Evolutionary conservation across 2,329 filamentous ascomycete species (phyloP).

Genomic region (Exophiala mesophila): DNA sequence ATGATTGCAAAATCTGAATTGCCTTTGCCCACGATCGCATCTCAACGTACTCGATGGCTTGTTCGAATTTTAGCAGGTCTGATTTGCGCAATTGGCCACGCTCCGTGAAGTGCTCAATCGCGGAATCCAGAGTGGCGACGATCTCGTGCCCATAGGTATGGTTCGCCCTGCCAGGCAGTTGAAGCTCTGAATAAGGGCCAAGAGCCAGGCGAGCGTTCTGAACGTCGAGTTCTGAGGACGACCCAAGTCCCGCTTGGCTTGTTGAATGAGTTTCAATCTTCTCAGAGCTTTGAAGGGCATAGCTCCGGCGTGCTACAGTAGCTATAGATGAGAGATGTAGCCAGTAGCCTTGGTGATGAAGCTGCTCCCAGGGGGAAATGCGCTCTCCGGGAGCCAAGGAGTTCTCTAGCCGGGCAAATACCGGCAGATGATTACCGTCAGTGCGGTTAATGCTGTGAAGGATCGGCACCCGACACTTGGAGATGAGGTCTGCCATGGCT

Average conservation of each 20-base stretch:
- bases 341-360: conserved; percentile 63
- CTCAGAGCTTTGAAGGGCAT: conserved; percentile 53
- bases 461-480: conserved; percentile 46
- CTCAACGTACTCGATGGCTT: conserved; percentile 51
- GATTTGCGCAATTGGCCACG: conserved; percentile 51
- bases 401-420: conserved; percentile 46
- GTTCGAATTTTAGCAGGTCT: conserved; percentile 51
- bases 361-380: conserved; percentile 52
- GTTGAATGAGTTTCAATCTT: too few relatives aligned
- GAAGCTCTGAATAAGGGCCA: conserved; percentile 53
- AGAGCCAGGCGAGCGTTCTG: conserved; percentile 60
- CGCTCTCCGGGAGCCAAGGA: conserved; percentile 44
- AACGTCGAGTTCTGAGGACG: too few relatives aligned
- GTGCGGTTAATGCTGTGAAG: conserved; percentile 28
- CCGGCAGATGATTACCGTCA: conserved; percentile 31
- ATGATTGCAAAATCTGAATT: conserved; percentile 45
- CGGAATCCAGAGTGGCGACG: conserved; percentile 42
- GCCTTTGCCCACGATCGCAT: conserved; percentile 49
- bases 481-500: conserved; percentile 57
- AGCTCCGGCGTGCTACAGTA: conserved; percentile 44
- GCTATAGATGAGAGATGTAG: conserved; percentile 50
- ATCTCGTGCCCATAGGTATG: conserved; percentile 52
- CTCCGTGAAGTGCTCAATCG: conserved; percentile 48
- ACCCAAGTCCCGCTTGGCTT: too few relatives aligned
- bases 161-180: conserved; percentile 39